Conservation (phyloP, 257 asterid genomes). For the Jaltomata sinuosa region DNA sequence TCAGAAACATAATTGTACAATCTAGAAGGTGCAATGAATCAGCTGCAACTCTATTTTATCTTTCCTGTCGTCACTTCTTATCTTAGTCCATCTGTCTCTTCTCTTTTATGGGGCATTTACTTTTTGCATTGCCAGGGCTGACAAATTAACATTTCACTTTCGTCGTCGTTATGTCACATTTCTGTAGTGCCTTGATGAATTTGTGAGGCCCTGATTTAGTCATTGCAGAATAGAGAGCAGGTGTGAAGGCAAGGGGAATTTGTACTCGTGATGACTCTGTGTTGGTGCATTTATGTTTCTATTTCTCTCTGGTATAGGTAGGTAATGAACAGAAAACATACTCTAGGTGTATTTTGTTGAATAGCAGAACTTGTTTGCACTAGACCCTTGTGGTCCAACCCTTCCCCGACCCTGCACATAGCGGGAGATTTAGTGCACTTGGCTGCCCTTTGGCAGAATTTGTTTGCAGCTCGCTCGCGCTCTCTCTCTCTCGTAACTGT, state of each 20-base stretch:
- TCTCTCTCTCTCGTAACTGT: neutral
- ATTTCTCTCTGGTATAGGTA: neutral
- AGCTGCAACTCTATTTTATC: neutral
- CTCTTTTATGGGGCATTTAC: neutral
- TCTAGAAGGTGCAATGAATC: neutral
- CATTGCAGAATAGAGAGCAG: neutral
- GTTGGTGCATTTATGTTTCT: neutral
- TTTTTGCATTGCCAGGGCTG: neutral
- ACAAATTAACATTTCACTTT: neutral
- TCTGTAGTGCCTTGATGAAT: neutral
- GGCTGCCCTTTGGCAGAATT: too few relatives aligned
- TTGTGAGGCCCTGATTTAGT: neutral
- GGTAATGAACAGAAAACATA: neutral
- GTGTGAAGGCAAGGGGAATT: neutral
- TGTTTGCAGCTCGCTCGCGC: too few relatives aligned
- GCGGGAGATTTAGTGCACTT: too few relatives aligned
- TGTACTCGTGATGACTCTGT: neutral
- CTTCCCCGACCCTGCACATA: too few relatives aligned
- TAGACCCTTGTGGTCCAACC: too few relatives aligned
- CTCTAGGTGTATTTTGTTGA: too few relatives aligned
- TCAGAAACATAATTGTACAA: conserved; percentile 1
- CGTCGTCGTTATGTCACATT: neutral
- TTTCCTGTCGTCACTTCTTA: neutral
- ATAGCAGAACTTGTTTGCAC: neutral
- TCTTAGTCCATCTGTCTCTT: neutral